Base-by-base conservation (phyloP, 176 grass and related monocot genomes). In the Musa schizocarpa region DNA sequence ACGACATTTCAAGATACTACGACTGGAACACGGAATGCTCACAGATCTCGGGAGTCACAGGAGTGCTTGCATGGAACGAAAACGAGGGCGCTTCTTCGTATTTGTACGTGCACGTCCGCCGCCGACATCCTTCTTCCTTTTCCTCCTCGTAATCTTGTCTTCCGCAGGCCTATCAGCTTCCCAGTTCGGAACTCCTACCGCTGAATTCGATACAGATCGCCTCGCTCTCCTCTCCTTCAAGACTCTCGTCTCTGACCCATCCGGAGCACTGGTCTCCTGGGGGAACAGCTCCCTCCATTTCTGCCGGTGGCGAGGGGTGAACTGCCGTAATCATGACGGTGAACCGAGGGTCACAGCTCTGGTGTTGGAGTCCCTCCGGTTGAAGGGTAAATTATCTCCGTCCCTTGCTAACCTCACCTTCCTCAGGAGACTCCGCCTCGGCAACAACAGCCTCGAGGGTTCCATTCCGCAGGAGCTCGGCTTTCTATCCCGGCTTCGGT, bases 171-270 rank as follows among this genome's bases (percentile, higher is more conserved):
- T 27, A 27, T 27, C 26, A 27, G 26, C 26, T 1, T 27, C 1
- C 26, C 13, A 54, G 1, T 1, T 11, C 0, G 53, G 1, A 1
- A 13, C 53, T 54, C 1, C 53, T 1, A 27, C 53, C 11, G 53
- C 53, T 13, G 11, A 9, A 54, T 54, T 2, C 19, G 1, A 4
- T 34, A 17, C 48, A 14, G 74, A 81, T 72, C 50, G 22, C 4
- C 81, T 16, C 3, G 64, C 86, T 17, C 86, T 88, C 20, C 52
- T 82, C 27, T 85, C 82, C 34, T 88, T 88, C 79, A 85, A 88
- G 70, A 73, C 75, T 8, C 70, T 82, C 69, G 64, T 88, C 74
- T 61, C 25, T 20, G 13, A 20, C 61, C 79, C 86, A 20, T 78
- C 50, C 2, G 11, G 13, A 50, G 76, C 76, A 11, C 54, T 88